A percentile compares a stretch with the other conserved stretches of the same genome.
Evolutionary conservation across 495 filamentous ascomycete species (phyloP).

Genomic region (Penicillium bovifimosum): DNA sequence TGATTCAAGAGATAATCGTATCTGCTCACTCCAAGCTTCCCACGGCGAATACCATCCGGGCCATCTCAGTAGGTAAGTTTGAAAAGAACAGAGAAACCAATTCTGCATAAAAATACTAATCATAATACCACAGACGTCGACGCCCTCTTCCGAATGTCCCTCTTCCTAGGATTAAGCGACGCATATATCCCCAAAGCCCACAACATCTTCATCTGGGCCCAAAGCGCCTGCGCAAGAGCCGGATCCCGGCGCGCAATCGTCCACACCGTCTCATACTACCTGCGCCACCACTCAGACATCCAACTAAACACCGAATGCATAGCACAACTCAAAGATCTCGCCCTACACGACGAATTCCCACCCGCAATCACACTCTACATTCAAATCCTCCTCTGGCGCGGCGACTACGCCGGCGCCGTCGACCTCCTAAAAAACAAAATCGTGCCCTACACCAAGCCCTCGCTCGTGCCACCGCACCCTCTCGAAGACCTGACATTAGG

Average conservation of each 20-base stretch:
- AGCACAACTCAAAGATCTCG: conserved; percentile 17
- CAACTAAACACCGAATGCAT: conserved; percentile 12
- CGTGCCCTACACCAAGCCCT: conserved; percentile 16
- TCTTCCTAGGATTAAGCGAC: no score
- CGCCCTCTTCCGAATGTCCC: conserved; percentile 23
- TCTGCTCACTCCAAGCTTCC: conserved; percentile 7
- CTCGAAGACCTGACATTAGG: conserved; percentile 12
- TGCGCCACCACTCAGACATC: conserved; percentile 9
- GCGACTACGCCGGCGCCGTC: conserved; percentile 17
- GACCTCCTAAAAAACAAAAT: conserved; percentile 24
- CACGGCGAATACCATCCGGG: conserved; percentile 9
- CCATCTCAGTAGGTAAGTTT: conserved; percentile 26
- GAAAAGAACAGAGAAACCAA: not conserved
- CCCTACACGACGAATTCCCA: conserved; percentile 19
- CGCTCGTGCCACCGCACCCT: not conserved
- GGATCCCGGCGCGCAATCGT: conserved; percentile 9
- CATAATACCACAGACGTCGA: conserved; percentile 20
- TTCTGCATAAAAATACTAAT: not conserved
- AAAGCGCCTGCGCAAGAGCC: conserved; percentile 23
- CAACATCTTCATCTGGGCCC: conserved; percentile 19
- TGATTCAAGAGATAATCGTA: conserved; percentile 13
- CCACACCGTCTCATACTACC: not conserved
- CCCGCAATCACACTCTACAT: conserved; percentile 30
- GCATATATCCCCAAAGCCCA: conserved; percentile 14
- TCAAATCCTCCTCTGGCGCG: conserved; percentile 21